phyloP scores from a whole-genome alignment of 1,284 basidiomycete species.

The Sparassis latifolia region DNA sequence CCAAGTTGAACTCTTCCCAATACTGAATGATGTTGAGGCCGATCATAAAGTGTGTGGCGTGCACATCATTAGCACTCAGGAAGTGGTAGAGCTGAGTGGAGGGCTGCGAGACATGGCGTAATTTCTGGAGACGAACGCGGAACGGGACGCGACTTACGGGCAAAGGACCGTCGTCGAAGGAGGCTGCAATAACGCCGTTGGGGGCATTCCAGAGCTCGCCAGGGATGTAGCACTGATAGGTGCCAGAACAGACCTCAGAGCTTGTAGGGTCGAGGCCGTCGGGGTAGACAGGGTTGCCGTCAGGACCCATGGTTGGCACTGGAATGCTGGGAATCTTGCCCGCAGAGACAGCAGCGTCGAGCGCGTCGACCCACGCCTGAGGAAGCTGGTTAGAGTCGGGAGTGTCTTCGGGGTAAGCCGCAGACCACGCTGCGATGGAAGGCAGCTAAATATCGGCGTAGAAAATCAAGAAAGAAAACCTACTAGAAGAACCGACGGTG shows the following conservation, averaged over 20 bases:
- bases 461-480: constrained; percentile 14
- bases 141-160: constrained; percentile 31
- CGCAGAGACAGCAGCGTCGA: constrained; percentile 54
- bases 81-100: constrained; percentile 46
- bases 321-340: constrained; percentile 73
- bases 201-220: constrained; percentile 72
- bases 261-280: constrained; percentile 44
- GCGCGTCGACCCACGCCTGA: constrained; percentile 59
- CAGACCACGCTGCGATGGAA: constrained; percentile 47
- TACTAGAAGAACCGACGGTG: constrained; percentile 53
- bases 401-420: constrained; percentile 40
- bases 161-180: constrained; percentile 80
- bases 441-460: not conserved
- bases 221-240: constrained; percentile 53
- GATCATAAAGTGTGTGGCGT: constrained; percentile 80
- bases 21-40: constrained; percentile 63
- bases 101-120: constrained; percentile 10
- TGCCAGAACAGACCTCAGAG: constrained; percentile 56
- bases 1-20: constrained; percentile 45
- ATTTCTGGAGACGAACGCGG: not conserved
- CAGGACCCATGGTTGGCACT: constrained; percentile 32
- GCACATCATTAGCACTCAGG: constrained; percentile 51
- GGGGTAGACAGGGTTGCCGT: constrained; percentile 51
- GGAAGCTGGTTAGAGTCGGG: constrained; percentile 46
- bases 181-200: constrained; percentile 45